Evolutionary conservation across 2,329 filamentous ascomycete genomes (phyloP), one percentile per base, ranked within the genome.

Genomic region (Cordyceps pruinosa): DNA sequence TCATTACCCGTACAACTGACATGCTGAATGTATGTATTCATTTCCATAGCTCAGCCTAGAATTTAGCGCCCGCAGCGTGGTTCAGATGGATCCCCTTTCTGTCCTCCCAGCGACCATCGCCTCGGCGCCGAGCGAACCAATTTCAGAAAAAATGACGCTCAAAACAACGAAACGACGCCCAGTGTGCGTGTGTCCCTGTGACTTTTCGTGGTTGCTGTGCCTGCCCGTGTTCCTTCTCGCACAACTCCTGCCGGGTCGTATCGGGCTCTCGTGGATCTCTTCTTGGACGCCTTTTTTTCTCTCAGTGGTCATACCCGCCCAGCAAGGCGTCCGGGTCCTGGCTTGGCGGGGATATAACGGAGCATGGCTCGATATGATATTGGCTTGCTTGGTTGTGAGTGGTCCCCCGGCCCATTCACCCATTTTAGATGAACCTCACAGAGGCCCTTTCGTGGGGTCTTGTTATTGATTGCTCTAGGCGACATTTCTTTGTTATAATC

Each of bases 291-390:
- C 51, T 37, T 54, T 42, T 25, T 23, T 45, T 8, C 28, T 37
- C 28, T 54, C 28, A 45, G 6, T 39, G 39, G 50, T 6, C 35
- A n/a, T 39, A 32, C 7, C 25, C n/a, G n/a, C 17, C 26, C 21
- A 32, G 19, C 15, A 41, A 44, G 5, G 19, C 26, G 37, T 35
- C 50, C 19, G 19, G 39, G 6, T 19, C 28, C 50, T 35, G n/a
- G 13, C 50, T 35, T 34, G 39, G 39, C 39, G 39, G 50, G 39
- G 49, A 42, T 17, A 5, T n/a, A 21, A 7, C n/a, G 30, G 50
- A n/a, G 30, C 32, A 39, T 55, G 34, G 52, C 52, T 39, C 32
- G 32, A 47, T 55, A 32, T 25, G 17, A 47, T 39, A 55, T 55
- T 55, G 45, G n/a, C 17, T 17, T 34, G 32, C 21, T 55, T 28